Evolutionary conservation across 1,139 yeast genomes (phyloP).

Genomic region (Lodderomyces metapsilosis): DNA sequence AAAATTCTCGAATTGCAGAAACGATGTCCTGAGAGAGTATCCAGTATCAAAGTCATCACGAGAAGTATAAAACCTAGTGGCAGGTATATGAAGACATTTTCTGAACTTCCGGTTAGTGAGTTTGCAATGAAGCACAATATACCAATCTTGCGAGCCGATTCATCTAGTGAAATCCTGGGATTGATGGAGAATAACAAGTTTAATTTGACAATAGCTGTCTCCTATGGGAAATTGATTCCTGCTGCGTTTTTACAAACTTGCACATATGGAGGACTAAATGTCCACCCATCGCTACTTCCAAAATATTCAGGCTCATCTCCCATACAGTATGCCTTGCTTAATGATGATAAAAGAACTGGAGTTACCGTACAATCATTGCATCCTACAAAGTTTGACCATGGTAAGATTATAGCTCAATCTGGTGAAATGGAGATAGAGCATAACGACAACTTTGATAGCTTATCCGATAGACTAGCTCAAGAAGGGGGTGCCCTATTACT

Average conservation of each 20-base stretch:
- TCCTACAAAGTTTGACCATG: slow-evolving; percentile 82
- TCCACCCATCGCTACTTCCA: slow-evolving; percentile 91
- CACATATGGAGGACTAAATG: slow-evolving; percentile 73
- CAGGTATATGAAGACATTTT: slow-evolving; percentile 46
- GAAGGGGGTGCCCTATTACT: slow-evolving; percentile 61
- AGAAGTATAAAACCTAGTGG: slow-evolving; percentile 73
- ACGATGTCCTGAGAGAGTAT: slow-evolving; percentile 29
- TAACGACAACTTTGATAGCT: slow-evolving; percentile 41
- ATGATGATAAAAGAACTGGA: slow-evolving; percentile 66
- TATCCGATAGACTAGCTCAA: slow-evolving; percentile 50
- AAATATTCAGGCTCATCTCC: slow-evolving; percentile 89
- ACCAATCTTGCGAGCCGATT: slow-evolving; percentile 58
- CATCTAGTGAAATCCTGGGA: slow-evolving; percentile 48
- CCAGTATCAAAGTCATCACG: slow-evolving; percentile 53
- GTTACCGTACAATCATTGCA: slow-evolving; percentile 89
- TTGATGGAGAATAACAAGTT: slow-evolving; percentile 27
- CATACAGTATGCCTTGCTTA: slow-evolving; percentile 71
- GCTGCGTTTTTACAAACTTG: slow-evolving; percentile 46
- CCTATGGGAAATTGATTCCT: slow-evolving; percentile 84
- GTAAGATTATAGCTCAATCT: slow-evolving; percentile 66
- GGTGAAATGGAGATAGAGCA: slow-evolving; percentile 33
- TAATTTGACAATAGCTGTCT: slow-evolving; percentile 80
- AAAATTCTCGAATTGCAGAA: slow-evolving; percentile 38
- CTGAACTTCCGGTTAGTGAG: slow-evolving; percentile 57
- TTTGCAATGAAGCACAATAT: slow-evolving; percentile 35